Base-by-base conservation (phyloP, 805 yeast species). In the Saturnispora sanitii region DNA sequence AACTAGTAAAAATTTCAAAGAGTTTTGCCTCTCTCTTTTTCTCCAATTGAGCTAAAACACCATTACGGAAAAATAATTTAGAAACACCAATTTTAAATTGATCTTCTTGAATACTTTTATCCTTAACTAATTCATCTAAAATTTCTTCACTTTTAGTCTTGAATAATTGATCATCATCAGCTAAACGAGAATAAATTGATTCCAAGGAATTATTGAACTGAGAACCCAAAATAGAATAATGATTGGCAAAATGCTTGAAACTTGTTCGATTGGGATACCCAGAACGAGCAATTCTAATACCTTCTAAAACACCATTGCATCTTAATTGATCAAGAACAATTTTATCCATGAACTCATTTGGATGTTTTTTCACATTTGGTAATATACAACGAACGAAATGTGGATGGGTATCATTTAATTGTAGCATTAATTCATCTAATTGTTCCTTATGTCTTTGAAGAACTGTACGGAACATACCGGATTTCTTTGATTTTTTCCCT, bases 221-320 rank as follows among this genome's bases (percentile, higher is more conserved):
- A 13, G 68, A 64, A 6, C 77, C 69, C 20, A 92, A 64, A n/a
- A 88, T 73, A 23, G 73, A 73, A 57, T 92, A 92, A 40, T 95
- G 70, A 29, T 66, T 69, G 38, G 72, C 75, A 62, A 92, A 92
- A 36, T 85, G 90, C 34, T 78, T 74, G 59, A 88, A 90, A 22
- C 79, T 75, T 55, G 90, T 76, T 49, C 96, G 74, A 60, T 92
- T 92, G 4, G 99, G 99, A 59, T 82, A 92, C 2, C 99, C 99
- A 7, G 95, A 86, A 48, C 99, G 73, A 0, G 97, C 95, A 45
- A 92, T 92, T 60, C 98, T 73, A 23, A 92, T 92, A 46, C 99
- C 99, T 67, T 92, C 99, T 38, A 92, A 64, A 13, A 92, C 99
- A 72, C 99, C 99, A 55, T 92, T 92, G 55, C 97, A 92, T 47